Evolutionary conservation across 139 green algal genomes (phyloP), one percentile per base, ranked within the genome.

Genomic region (Zygnema circumcarinatum): DNA sequence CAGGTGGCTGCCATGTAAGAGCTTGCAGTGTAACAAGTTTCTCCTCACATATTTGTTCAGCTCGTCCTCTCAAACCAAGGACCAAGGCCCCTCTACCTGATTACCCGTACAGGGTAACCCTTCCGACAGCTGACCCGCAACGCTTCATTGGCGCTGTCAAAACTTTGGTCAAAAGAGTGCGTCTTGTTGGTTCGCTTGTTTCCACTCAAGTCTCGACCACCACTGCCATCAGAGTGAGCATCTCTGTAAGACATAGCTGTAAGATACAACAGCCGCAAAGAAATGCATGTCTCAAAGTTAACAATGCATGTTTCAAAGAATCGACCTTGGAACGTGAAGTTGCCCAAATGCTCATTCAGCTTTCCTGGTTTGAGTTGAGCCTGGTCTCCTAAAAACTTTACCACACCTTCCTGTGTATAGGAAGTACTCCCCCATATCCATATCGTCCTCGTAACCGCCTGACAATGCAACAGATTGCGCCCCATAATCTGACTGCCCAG

Each of bases 141-240:
- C 36, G 96, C 96, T 92, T 96, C 92, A 92, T 99, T 99, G 88
- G 94, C 95, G 40, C 83, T 94, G 11, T 95, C 90, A 92, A 98
- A 99, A 31, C 89, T 91, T 92, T 98, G 96, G 89, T 97, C 95
- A 69, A 94, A 95, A 2, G 91, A 94, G 56, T 97, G 94, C 54
- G 85, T 93, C 90, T 98, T 98, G 92, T 94, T 97, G 67, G 94
- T 98, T 81, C 96, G 93, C 92, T 99, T 99, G 94, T 99, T 99
- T 90, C 96, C 96, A 0, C 87, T 95, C 22, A 99, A 94, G 92
- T 99, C 96, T n/a, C 95, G 90, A 1, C 95, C 95, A 80, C 94
- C 95, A 79, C 81, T 94, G 84, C 41, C 29, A 85, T 53, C n/a
- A n/a, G n/a, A n/a, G n/a, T n/a, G n/a, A n/a, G n/a, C n/a, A n/a